These are phyloP conservation scores for Pelargonium australe DNA, from an alignment of 441 rosid genomes.

Conservation along the genomic window DNA sequence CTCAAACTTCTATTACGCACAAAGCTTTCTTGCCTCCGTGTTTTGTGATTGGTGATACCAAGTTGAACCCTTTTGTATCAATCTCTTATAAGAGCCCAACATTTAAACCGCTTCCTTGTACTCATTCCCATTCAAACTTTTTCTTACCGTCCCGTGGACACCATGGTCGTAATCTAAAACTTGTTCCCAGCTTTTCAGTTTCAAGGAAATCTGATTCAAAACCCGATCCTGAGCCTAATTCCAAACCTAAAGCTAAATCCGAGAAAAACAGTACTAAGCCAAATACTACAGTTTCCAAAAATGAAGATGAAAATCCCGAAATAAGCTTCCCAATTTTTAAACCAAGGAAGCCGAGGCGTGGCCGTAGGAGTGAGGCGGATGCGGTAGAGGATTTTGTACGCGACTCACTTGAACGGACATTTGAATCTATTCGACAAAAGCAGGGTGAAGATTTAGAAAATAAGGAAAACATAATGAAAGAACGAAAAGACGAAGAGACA, in stretches of 20 bases:
- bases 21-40: constrained; percentile 22
- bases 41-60: constrained; percentile 12
- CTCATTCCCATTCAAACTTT: neutral
- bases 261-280: constrained; percentile 14
- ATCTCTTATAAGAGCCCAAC: neutral
- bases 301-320: constrained; percentile 18
- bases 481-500: constrained; percentile 25
- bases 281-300: constrained; percentile 19
- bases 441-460: constrained; percentile 45
- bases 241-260: constrained; percentile 25
- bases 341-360: constrained; percentile 60
- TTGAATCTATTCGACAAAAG: constrained; percentile 52
- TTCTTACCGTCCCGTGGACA: neutral
- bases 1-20: constrained; percentile 26
- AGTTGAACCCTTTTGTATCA: constrained; percentile 7
- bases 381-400: constrained; percentile 79
- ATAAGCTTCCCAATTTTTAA: constrained; percentile 35
- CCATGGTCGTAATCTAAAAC: constrained; percentile 7
- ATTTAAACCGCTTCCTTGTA: neutral
- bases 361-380: constrained; percentile 68
- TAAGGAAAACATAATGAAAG: constrained; percentile 44
- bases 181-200: constrained; percentile 30
- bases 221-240: constrained; percentile 27
- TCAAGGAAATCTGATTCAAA: constrained; percentile 41
- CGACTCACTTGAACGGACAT: constrained; percentile 49